Evolutionary conservation across 2,329 filamentous ascomycete genomes (phyloP), one percentile per base, ranked within the genome.

Genomic region (Claviceps sp.): DNA sequence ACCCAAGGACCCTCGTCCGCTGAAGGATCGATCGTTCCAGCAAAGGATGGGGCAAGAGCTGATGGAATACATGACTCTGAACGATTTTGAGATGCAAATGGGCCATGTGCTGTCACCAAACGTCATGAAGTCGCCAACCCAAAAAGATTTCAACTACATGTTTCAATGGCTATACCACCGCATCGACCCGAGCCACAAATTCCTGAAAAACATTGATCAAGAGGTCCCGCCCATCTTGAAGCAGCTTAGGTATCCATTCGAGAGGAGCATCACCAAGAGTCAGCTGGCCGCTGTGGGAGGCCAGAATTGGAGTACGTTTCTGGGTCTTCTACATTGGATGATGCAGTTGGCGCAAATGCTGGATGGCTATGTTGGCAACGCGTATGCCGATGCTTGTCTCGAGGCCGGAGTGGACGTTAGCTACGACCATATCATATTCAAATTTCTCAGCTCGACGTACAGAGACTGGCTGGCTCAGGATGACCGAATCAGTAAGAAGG

Each of bases 81-180:
- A 96, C 67, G 95, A 96, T 64, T 98, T 97, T 62, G 93, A 98
- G 68, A 82, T 96, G 77, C 90, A 97, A 60, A 95, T 94, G 84
- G 96, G 95, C 70, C 87, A 97, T 66, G 85, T 82, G 1, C 74
- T 98, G n/a, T 87, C 88, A 1, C 85, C 87, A 57, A 96, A 96
- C 61, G 87, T 89, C 6, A 83, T 95, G 64, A 91, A 88, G 61
- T 95, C 88, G 44, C 94, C 93, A 0, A 98, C 91, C 1, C 91
- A 97, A 61, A 98, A 98, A 64, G 93, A 98, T 66, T 98, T 98
- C 72, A 93, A 94, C 63, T 85, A 81, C 68, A 95, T 98, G 77
- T 98, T 98, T 63, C 89, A 97, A 63, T 98, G 91, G 87, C 75
- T 98, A 3, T 98, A 98, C 67, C 88, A 89, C 62, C 86, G 89